Evolutionary conservation across 2,329 filamentous ascomycete species (phyloP), one percentile per base, ranked within the genome.

Genomic region (Exophiala sp.): DNA sequence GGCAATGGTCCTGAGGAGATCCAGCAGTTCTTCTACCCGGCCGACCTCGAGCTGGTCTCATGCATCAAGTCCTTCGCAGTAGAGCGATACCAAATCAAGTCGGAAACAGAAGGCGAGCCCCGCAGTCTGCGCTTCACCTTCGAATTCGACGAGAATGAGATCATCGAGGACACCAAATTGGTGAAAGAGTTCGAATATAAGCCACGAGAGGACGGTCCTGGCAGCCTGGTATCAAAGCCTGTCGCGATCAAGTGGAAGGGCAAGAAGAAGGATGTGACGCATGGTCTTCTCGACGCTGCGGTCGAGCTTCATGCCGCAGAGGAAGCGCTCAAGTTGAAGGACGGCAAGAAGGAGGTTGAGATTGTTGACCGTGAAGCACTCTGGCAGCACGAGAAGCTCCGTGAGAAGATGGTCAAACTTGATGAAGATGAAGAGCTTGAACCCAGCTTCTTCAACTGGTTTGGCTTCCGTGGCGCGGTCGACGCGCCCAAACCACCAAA

Each of bases 111-210:
- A 52, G 89, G 88, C 66, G 88, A 94, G 66, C 92, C 92, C 18
- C 85, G 91, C 69, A 91, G 85, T 73, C 71, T 97, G 64, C 76
- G 80, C 57, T 82, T 95, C 76, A 84, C 76, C 59, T 90, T 94
- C 67, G 85, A 88, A 65, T 96, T 96, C 72, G 74, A 73, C 55
- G 80, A 85, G 59, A 97, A 97, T 73, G 84, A 90, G 46, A 85
- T 86, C 75, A 96, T 97, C 65, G 80, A 85, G 68, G 80, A 96
- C 74, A 78, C 75, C 50, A 81, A 85, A 50, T 74, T 97, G 45
- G 88, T 92, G 75, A 97, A 97, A 85, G 89, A 88, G 68, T 96
- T 97, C 74, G 92, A 86, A 82, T 90, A 86, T 79, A 67, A 64
- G 16, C 46, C 72, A 67, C 39, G 70, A 66, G 63, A 65, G 68